phyloP scores from a whole-genome alignment of 805 yeast species.

The Saccharomycopsis sp. region DNA sequence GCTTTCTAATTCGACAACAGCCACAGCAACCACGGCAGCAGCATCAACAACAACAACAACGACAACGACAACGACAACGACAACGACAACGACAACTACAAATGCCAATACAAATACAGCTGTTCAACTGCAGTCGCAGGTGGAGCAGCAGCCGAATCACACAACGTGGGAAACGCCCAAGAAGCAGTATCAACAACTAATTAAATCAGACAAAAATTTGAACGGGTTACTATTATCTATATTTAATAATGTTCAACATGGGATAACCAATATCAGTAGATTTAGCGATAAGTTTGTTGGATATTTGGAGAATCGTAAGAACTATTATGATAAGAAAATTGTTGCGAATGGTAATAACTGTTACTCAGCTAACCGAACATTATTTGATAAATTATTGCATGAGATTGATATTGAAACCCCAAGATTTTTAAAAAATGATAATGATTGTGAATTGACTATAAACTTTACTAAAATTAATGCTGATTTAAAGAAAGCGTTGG shows the following conservation, averaged over 20 bases:
- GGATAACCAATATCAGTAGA: neutral
- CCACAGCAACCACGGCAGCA: too few species aligned
- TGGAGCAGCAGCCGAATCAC: neutral
- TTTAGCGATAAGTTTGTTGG: constrained; percentile 17
- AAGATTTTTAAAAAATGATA: constrained; percentile 4
- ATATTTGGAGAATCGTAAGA: constrained; percentile 20
- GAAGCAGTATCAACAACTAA: neutral
- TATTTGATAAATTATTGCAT: constrained; percentile 3
- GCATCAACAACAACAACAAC: neutral
- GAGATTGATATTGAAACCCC: constrained; percentile 7
- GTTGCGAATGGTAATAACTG: too few species aligned
- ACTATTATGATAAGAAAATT: constrained; percentile 24
- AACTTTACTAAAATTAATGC: constrained; percentile 13
- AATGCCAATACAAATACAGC: neutral
- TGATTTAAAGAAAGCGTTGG: constrained; percentile 14
- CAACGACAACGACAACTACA: neutral
- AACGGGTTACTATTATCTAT: neutral
- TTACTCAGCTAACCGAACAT: neutral
- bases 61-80: neutral
- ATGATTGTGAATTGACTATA: neutral
- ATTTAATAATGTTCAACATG: constrained; percentile 1
- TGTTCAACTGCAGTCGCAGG: neutral
- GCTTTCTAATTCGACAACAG: too few species aligned
- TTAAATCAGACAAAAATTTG: neutral
- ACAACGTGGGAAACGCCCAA: neutral